Conservation (phyloP, 257 asterid species). For the Ilex aquifolium region DNA sequence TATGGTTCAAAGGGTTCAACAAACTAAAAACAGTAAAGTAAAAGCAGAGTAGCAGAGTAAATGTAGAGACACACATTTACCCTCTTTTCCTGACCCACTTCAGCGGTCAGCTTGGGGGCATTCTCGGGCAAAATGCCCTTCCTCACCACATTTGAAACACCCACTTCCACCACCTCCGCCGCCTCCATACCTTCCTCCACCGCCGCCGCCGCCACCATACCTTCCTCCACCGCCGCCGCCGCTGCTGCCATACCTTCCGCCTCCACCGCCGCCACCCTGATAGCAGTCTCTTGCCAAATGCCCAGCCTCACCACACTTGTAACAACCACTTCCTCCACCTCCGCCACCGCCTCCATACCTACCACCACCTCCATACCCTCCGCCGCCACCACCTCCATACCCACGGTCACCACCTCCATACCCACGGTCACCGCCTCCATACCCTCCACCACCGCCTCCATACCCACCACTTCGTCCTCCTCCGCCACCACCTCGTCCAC, state of each 20-base stretch:
- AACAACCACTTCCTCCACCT: constrained; percentile 25
- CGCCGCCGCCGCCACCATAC: constrained; percentile 17
- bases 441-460: constrained; percentile 10
- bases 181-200: constrained; percentile 17
- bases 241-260: constrained; percentile 7
- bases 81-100: background rate
- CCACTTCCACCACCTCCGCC: constrained; percentile 6
- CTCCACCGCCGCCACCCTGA: constrained; percentile 30
- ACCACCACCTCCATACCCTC: constrained; percentile 15
- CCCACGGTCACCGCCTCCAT: constrained; percentile 21
- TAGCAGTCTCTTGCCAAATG: constrained; percentile 28
- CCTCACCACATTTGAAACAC: constrained; percentile 6
- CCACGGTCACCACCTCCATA: constrained; percentile 11
- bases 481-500: constrained; percentile 31
- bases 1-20: background rate
- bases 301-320: constrained; percentile 28
- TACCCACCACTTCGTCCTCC: constrained; percentile 11
- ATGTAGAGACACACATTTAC: background rate
- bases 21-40: background rate
- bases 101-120: constrained; percentile 27
- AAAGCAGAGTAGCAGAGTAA: background rate
- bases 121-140: constrained; percentile 8
- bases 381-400: constrained; percentile 26
- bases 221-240: constrained; percentile 9
- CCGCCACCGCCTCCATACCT: constrained; percentile 6